Base-by-base conservation (phyloP, 2,329 filamentous ascomycete species). In the Aspergillus bombycis region DNA sequence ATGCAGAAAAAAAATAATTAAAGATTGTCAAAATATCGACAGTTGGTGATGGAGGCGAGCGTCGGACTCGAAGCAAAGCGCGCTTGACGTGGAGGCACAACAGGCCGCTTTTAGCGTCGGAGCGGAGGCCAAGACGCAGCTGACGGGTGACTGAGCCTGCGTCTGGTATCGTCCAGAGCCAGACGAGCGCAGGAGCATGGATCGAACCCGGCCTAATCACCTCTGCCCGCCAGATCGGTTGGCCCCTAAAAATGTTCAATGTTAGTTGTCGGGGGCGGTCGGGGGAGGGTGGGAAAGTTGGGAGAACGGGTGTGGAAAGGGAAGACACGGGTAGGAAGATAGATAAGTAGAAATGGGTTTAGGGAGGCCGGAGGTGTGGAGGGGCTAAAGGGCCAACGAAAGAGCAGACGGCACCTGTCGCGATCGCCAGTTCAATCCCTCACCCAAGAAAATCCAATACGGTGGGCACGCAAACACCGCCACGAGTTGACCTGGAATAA, bases 81-180 rank as follows among this genome's bases (percentile, higher is more conserved):
- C 73, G 73, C 71, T 70, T 70, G 71, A 71, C 67, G 66, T 72
- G 67, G 69, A 68, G 69, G 63, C 68, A 69, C 68, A 70, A 71
- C 68, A 68, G 67, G 69, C 71, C 67, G 74, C 68, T 74, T 75
- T 76, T 72, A 74, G 72, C 70, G 73, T 72, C 68, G 69, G 71
- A 68, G 72, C 67, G 71, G 71, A 73, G 70, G 72, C 72, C 75
- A 76, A 74, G 72, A 75, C 72, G 72, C 73, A 74, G 68, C 72
- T 73, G 74, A 70, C 70, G 68, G 69, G 68, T 69, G 71, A 73
- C 68, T 72, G 65, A 70, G 71, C 67, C 70, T 70, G 68, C 67
- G 72, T 72, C 71, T 55, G 67, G 70, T 67, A 71, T 73, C 64
- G 68, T 72, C 68, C 65, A 72, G 65, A 69, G 65, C 62, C 56